A percentile compares a stretch with the other conserved stretches of the same genome.
Conservation (phyloP, 768 basidiomycete genomes). For the Cyathus striatus region DNA sequence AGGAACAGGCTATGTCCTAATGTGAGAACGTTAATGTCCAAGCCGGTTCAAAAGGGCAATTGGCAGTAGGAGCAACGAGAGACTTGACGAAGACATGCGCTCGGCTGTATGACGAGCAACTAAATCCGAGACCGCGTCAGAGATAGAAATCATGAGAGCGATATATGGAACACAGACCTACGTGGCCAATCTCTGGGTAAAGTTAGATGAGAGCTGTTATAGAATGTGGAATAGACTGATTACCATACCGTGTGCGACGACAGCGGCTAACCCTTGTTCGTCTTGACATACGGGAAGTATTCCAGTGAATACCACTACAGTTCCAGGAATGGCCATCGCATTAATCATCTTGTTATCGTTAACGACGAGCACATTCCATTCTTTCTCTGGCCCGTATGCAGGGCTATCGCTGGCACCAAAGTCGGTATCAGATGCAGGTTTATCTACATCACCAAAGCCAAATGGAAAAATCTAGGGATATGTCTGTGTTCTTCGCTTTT, state of each 20-base stretch:
- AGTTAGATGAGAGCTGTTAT: not conserved
- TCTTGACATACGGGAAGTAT: conserved; percentile 75
- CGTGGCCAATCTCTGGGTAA: conserved; percentile 71
- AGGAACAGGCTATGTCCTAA: conserved; percentile 46
- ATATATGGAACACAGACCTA: conserved; percentile 39
- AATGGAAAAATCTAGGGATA: not conserved
- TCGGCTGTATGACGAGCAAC: conserved; percentile 47
- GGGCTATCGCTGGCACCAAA: conserved; percentile 14
- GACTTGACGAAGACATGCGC: conserved; percentile 40
- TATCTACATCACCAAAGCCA: not conserved
- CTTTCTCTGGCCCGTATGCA: conserved; percentile 27
- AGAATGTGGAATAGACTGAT: conserved; percentile 1
- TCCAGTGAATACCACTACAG: conserved; percentile 86
- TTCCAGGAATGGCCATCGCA: conserved; percentile 72
- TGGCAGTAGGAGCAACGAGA: conserved; percentile 35
- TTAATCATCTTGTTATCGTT: conserved; percentile 68
- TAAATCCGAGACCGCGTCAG: conserved; percentile 4
- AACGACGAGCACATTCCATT: conserved; percentile 77
- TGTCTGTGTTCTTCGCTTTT: not conserved
- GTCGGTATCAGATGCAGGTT: conserved; percentile 18
- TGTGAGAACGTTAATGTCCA: conserved; percentile 45
- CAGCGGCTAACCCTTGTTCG: conserved; percentile 79
- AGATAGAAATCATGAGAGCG: not conserved
- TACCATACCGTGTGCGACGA: conserved; percentile 74
- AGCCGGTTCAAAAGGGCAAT: no score